Evolutionary conservation across 1,139 yeast species (phyloP).

Genomic region (Yamadazyma trypodendri): DNA sequence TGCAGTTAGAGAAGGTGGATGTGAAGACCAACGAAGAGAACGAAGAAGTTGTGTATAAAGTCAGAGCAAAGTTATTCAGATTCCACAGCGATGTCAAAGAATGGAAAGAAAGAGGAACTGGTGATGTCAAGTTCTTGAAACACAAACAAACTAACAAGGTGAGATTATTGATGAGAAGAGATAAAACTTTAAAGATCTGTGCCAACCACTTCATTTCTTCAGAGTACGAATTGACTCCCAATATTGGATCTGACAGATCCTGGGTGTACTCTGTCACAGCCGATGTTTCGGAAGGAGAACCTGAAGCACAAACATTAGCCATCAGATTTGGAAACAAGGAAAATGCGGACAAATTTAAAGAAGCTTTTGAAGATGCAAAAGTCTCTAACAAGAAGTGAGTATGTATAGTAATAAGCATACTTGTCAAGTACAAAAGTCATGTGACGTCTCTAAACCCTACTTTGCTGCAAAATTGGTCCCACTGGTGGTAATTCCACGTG

Average conservation of each 20-base stretch:
- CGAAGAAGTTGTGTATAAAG: constrained; percentile 85
- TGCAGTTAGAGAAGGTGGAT: constrained; percentile 85
- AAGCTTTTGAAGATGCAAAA: constrained; percentile 59
- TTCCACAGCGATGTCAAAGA: constrained; percentile 81
- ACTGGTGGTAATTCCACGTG: no score
- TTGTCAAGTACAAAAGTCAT: not conserved
- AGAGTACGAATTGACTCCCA: constrained; percentile 83
- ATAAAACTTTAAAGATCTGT: constrained; percentile 95
- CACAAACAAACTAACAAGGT: constrained; percentile 80
- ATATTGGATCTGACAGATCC: constrained; percentile 95
- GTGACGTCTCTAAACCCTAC: not conserved
- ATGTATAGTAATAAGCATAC: not conserved
- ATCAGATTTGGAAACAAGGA: constrained; percentile 96
- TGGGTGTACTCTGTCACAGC: constrained; percentile 98
- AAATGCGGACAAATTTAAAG: constrained; percentile 95
- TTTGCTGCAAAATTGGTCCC: no score
- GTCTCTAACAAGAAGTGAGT: constrained; percentile 13
- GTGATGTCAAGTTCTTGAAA: constrained; percentile 93
- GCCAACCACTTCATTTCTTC: constrained; percentile 92
- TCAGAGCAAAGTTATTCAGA: constrained; percentile 92
- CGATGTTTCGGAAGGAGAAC: constrained; percentile 91
- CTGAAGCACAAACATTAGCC: constrained; percentile 96
- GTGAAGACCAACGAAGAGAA: constrained; percentile 97
- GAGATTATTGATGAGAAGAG: constrained; percentile 96
- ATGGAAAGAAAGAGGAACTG: constrained; percentile 99